Conservation (phyloP, 805 yeast species). For the Komagataella pseudopastoris region DNA sequence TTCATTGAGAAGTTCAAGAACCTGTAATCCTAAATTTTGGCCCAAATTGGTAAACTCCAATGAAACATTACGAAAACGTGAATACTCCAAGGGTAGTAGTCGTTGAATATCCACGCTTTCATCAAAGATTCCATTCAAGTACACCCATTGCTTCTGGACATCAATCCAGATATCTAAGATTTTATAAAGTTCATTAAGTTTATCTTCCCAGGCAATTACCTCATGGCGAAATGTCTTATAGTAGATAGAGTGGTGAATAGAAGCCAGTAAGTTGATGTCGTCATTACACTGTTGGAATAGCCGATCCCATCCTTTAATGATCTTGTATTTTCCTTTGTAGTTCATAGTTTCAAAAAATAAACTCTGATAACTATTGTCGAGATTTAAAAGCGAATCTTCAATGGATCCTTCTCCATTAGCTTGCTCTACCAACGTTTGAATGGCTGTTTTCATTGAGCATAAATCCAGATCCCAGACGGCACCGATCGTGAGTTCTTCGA, state of each 20-base stretch:
- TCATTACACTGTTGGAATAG: constrained; percentile 45
- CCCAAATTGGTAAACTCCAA: constrained; percentile 44
- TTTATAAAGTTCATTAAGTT: constrained; percentile 33
- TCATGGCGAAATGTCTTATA: constrained; percentile 48
- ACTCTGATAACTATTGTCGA: constrained; percentile 43
- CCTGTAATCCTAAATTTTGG: constrained; percentile 24
- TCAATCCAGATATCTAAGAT: constrained; percentile 67
- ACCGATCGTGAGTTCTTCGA: constrained; percentile 28
- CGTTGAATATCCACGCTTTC: constrained; percentile 40
- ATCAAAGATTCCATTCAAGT: constrained; percentile 68
- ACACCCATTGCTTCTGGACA: constrained; percentile 81
- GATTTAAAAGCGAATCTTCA: constrained; percentile 37
- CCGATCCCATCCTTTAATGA: constrained; percentile 57
- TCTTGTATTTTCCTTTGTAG: constrained; percentile 34
- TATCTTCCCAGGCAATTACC: constrained; percentile 38
- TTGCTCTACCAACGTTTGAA: constrained; percentile 36
- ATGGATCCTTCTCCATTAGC: constrained; percentile 67
- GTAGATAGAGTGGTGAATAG: constrained; percentile 62
- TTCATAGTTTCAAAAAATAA: constrained; percentile 38
- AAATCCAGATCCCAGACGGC: constrained; percentile 51
- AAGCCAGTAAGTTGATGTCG: constrained; percentile 45
- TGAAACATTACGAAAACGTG: constrained; percentile 50
- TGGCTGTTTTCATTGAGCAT: constrained; percentile 23
- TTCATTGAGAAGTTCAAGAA: constrained; percentile 40
- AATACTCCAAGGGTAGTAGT: constrained; percentile 57